Conservation (phyloP, 2,329 filamentous ascomycete species). For the Verticillium tricorpus region DNA sequence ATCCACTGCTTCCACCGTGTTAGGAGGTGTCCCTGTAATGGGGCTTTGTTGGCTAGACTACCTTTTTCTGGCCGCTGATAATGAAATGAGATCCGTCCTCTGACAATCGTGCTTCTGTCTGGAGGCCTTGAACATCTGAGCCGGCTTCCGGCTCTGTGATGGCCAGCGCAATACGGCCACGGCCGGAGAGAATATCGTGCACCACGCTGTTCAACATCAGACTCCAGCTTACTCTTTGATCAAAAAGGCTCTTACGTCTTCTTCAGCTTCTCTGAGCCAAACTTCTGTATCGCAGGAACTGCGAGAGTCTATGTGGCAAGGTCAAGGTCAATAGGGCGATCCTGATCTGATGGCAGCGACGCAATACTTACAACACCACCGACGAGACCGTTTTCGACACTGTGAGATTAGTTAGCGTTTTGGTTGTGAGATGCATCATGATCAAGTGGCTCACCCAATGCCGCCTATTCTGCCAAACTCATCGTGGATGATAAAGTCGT, state of each 20-base stretch:
- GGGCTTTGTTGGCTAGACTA: background rate
- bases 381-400: slow-evolving; percentile 10
- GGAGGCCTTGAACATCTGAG: slow-evolving; percentile 12
- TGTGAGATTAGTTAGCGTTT: slow-evolving; percentile 13
- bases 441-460: slow-evolving; percentile 14
- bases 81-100: slow-evolving; percentile 33
- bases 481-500: slow-evolving; percentile 29
- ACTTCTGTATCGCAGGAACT: slow-evolving; percentile 17
- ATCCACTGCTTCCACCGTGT: slow-evolving; percentile 43
- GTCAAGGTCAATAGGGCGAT: background rate
- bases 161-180: slow-evolving; percentile 20
- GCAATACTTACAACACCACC: slow-evolving; percentile 5
- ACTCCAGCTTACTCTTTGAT: slow-evolving; percentile 13
- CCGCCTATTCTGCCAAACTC: slow-evolving; percentile 23
- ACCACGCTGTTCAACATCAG: slow-evolving; percentile 10
- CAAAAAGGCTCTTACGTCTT: slow-evolving; percentile 21
- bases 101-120: slow-evolving; percentile 10
- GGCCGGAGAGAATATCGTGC: slow-evolving; percentile 30
- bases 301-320: slow-evolving; percentile 5
- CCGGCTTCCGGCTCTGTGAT: slow-evolving; percentile 16
- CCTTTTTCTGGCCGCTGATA: slow-evolving; percentile 56
- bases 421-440: slow-evolving; percentile 11
- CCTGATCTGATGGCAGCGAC: background rate
- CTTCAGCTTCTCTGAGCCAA: slow-evolving; percentile 14
- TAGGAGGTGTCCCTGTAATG: background rate